phyloP scores from a whole-genome alignment of 2,329 filamentous ascomycete species.

The Ilyonectria destructans region DNA sequence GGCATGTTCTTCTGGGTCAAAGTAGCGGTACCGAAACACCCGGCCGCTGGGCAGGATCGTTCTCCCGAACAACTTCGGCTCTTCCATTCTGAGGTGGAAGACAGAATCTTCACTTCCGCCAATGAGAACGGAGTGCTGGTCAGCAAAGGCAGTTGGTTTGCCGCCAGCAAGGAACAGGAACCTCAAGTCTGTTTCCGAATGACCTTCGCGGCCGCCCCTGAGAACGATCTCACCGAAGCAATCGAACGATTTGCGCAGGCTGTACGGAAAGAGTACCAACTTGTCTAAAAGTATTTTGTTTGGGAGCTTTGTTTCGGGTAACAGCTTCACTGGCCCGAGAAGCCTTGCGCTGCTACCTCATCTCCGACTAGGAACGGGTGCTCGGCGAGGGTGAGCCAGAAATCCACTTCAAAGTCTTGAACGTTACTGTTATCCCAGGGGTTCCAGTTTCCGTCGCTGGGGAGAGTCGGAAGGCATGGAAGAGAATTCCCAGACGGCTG shows the following conservation, averaged over 20 bases:
- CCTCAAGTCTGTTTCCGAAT: constrained; percentile 10
- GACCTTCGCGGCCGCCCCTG: constrained; percentile 15
- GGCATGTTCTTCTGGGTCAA: constrained; percentile 92
- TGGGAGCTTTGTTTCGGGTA: not conserved
- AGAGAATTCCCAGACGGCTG: not conserved
- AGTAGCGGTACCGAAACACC: constrained; percentile 53
- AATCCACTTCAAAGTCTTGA: constrained; percentile 23
- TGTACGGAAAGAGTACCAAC: constrained; percentile 2
- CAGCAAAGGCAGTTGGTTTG: constrained; percentile 24
- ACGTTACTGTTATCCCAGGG: constrained; percentile 11
- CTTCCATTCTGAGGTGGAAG: constrained; percentile 11
- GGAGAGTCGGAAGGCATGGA: not conserved
- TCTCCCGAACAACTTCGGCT: not conserved
- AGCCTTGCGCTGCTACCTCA: not conserved
- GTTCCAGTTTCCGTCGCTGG: constrained; percentile 8
- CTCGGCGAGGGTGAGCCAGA: constrained; percentile 22
- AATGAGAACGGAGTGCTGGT: constrained; percentile 16
- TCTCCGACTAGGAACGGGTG: constrained; percentile 45
- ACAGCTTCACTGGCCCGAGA: not conserved
- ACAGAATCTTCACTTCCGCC: constrained; percentile 6
- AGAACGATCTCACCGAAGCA: constrained; percentile 11
- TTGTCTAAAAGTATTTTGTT: not conserved
- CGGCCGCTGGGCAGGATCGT: constrained; percentile 52
- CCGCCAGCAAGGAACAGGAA: not conserved
- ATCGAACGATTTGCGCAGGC: constrained; percentile 15